Percentiles rank a stretch among this genome's conserved stretches.
Evolutionary conservation across 1,139 yeast genomes (phyloP).

Genomic region (Yamadazyma mexicana): DNA sequence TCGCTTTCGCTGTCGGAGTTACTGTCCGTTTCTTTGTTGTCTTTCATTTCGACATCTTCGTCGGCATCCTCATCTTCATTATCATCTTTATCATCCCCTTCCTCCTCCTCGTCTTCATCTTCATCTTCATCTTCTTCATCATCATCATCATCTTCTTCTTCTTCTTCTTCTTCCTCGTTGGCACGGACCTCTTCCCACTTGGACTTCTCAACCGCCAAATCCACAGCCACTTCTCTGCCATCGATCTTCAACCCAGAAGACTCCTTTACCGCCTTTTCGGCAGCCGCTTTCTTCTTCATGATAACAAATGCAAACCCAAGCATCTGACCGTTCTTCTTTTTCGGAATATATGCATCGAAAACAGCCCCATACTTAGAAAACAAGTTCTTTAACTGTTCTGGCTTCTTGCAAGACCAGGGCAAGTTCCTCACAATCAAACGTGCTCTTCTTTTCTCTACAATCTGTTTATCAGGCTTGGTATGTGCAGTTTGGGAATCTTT

Average conservation of each 20-base stretch:
- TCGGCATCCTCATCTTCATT: slow-evolving; percentile 39
- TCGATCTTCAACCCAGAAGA: slow-evolving; percentile 74
- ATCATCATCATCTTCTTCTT: slow-evolving; percentile 27
- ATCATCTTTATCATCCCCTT: slow-evolving; percentile 26
- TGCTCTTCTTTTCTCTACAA: slow-evolving; percentile 68
- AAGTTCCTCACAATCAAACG: slow-evolving; percentile 85
- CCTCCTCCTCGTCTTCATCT: slow-evolving; percentile 23
- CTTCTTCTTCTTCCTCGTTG: slow-evolving; percentile 43
- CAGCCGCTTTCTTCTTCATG: slow-evolving; percentile 78
- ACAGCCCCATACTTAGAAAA: slow-evolving; percentile 85
- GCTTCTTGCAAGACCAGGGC: slow-evolving; percentile 93
- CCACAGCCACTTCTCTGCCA: slow-evolving; percentile 92
- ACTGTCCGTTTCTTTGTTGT: slow-evolving; percentile 19
- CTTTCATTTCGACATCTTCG: slow-evolving; percentile 32
- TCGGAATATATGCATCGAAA: slow-evolving; percentile 85
- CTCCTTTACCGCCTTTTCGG: slow-evolving; percentile 78
- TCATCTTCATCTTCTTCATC: slow-evolving; percentile 26
- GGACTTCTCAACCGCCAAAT: slow-evolving; percentile 85
- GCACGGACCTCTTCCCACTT: slow-evolving; percentile 61
- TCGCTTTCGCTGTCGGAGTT: slow-evolving; percentile 29
- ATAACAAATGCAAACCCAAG: slow-evolving; percentile 94
- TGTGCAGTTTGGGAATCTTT: slow-evolving; percentile 11
- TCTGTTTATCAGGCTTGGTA: slow-evolving; percentile 21
- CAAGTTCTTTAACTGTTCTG: slow-evolving; percentile 65
- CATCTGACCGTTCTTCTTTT: slow-evolving; percentile 86